Conservation (phyloP, 371 early-diverging fungal genomes). For the Actinomucor elegans region DNA sequence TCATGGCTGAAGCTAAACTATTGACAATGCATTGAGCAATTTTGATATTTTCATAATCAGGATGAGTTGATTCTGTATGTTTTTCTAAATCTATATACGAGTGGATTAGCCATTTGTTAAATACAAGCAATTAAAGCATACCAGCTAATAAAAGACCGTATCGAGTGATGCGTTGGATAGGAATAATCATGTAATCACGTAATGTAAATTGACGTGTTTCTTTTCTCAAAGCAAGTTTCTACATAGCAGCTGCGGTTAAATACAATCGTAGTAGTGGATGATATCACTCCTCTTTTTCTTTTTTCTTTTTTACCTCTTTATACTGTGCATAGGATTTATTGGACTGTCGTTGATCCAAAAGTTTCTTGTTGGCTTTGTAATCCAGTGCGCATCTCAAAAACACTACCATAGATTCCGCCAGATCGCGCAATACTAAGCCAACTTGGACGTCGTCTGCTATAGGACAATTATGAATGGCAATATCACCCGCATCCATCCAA, state of each 20-base stretch:
- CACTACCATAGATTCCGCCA: slow-evolving; percentile 25
- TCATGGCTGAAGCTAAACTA: slow-evolving; percentile 43
- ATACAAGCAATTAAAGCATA: slow-evolving; percentile 3
- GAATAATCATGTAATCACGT: slow-evolving; percentile 41
- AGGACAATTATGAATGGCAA: neutral
- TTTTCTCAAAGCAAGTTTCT: slow-evolving; percentile 26
- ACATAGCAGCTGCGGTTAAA: no score
- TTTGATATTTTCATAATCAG: slow-evolving; percentile 37
- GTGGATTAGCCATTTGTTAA: neutral
- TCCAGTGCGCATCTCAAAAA: slow-evolving; percentile 41
- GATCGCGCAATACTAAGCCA: slow-evolving; percentile 24
- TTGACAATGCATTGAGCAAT: slow-evolving; percentile 31
- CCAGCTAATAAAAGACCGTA: slow-evolving; percentile 38
- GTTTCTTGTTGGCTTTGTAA: slow-evolving; percentile 30
- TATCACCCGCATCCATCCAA: neutral
- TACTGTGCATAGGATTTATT: slow-evolving; percentile 30
- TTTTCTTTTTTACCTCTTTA: slow-evolving; percentile 11
- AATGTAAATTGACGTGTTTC: slow-evolving; percentile 40
- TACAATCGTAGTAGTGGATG: neutral
- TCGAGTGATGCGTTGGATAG: slow-evolving; percentile 42
- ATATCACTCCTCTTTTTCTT: neutral
- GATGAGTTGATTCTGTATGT: slow-evolving; percentile 35
- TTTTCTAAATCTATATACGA: slow-evolving; percentile 39
- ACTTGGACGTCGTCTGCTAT: slow-evolving; percentile 3
- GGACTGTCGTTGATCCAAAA: slow-evolving; percentile 6